phyloP scores from a whole-genome alignment of 2,329 filamentous ascomycete genomes.

The Hyphodiscus sp. region DNA sequence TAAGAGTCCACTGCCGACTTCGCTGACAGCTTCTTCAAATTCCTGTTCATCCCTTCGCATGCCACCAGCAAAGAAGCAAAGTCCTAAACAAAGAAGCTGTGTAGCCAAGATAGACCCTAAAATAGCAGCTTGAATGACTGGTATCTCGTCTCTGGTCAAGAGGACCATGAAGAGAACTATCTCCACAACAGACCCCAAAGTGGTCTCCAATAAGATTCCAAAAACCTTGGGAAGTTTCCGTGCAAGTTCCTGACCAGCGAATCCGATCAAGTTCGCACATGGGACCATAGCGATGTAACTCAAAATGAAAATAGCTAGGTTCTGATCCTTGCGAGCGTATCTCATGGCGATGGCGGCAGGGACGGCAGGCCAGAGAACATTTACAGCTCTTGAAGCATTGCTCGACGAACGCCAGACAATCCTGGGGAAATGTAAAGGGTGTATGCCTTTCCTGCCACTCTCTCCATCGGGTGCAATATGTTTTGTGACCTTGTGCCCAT shows the following conservation, averaged over 20 bases:
- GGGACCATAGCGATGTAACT: constrained; percentile 75
- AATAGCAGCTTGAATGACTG: constrained; percentile 79
- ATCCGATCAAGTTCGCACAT: constrained; percentile 68
- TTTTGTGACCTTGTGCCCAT: constrained; percentile 27
- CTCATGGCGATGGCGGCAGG: constrained; percentile 62
- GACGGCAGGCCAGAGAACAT: constrained; percentile 69
- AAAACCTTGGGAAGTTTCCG: constrained; percentile 70
- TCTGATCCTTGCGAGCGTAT: constrained; percentile 47
- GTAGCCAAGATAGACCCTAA: constrained; percentile 79
- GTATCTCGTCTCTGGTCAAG: constrained; percentile 47
- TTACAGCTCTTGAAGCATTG: constrained; percentile 56
- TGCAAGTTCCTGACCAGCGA: constrained; percentile 65
- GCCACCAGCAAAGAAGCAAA: constrained; percentile 75
- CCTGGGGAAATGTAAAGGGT: constrained; percentile 55
- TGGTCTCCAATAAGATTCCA: constrained; percentile 55
- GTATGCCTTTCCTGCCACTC: constrained; percentile 60
- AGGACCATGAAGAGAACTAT: constrained; percentile 78
- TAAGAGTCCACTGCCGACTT: constrained; percentile 71
- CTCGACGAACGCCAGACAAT: constrained; percentile 61
- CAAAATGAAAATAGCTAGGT: constrained; percentile 61
- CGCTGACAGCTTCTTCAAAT: constrained; percentile 70
- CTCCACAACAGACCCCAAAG: constrained; percentile 70
- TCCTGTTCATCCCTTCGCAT: constrained; percentile 59
- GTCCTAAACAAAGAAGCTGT: constrained; percentile 69
- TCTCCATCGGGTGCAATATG: constrained; percentile 49